These are phyloP conservation scores for Carex parvula DNA, from an alignment of 176 grass and related monocot genomes.

Conservation along the genomic window DNA sequence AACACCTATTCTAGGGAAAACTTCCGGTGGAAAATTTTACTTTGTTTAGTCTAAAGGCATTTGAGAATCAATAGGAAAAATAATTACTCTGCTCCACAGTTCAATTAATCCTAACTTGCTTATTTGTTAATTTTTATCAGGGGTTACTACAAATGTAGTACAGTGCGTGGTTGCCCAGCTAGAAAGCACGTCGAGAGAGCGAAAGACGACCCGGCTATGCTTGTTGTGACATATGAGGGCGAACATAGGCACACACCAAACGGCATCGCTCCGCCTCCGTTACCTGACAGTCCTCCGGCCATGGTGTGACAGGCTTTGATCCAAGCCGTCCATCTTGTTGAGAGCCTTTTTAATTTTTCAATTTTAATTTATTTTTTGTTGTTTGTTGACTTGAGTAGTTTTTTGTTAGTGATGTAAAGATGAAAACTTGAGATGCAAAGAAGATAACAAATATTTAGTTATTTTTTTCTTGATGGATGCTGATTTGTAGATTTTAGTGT, in stretches of 20 bases:
- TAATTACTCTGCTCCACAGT: not conserved
- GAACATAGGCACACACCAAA: constrained; percentile 71
- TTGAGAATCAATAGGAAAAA: not conserved
- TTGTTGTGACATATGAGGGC: constrained; percentile 92
- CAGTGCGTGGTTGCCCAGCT: constrained; percentile 62
- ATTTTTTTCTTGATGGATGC: not conserved
- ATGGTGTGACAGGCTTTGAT: constrained; percentile 9
- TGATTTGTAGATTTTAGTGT: not conserved
- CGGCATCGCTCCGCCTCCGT: constrained; percentile 1
- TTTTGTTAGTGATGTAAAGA: constrained; percentile 31
- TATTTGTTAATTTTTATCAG: constrained; percentile 26
- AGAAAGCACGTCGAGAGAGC: constrained; percentile 97
- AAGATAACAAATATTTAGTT: constrained; percentile 22
- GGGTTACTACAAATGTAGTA: constrained; percentile 99
- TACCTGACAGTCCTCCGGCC: constrained; percentile 18
- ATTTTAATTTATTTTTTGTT: constrained; percentile 19
- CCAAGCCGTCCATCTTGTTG: not conserved
- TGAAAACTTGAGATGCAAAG: constrained; percentile 19
- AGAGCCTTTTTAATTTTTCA: constrained; percentile 13
- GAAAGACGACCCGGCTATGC: constrained; percentile 83
- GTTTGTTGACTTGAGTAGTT: constrained; percentile 18
- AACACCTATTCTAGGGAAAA: not conserved
- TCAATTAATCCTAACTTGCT: not conserved
- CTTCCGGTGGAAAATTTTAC: not conserved
- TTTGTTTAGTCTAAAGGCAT: not conserved